Evolutionary conservation across 306 rosid genomes (phyloP).

Genomic region (Albizia julibrissin): DNA sequence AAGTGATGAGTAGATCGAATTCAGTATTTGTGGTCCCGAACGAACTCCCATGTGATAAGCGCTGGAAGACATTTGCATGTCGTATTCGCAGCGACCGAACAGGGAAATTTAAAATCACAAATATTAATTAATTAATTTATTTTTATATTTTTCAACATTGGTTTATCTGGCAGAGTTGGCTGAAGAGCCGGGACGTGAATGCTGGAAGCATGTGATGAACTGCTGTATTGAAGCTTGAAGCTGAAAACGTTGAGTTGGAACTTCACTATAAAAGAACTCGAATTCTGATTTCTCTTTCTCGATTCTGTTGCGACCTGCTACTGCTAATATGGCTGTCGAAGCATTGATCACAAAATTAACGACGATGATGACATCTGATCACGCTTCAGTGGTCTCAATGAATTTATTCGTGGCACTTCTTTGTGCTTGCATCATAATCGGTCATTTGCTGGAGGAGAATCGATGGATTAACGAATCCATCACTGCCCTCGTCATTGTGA

Average conservation of each 20-base stretch:
- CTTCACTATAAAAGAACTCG: neutral
- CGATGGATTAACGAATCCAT: constrained; percentile 96
- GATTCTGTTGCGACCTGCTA: neutral
- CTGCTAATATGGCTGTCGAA: constrained; percentile 22
- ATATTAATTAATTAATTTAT: neutral
- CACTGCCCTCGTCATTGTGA: constrained; percentile 85
- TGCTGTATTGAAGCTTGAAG: neutral
- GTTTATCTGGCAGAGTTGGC: neutral
- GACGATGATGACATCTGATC: constrained; percentile 56
- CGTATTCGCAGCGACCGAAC: constrained; percentile 10
- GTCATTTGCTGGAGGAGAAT: constrained; percentile 83
- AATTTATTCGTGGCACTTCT: constrained; percentile 89
- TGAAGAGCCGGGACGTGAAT: neutral
- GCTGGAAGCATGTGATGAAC: constrained; percentile 23
- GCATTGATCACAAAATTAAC: constrained; percentile 34
- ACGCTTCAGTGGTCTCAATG: constrained; percentile 80
- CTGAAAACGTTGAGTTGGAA: neutral
- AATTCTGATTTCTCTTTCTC: neutral
- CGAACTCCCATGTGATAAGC: neutral
- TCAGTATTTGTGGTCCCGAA: neutral
- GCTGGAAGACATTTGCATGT: neutral
- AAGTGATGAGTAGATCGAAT: neutral
- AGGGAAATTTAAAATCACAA: neutral
- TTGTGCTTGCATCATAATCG: constrained; percentile 79
- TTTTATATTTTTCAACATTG: neutral